Evolutionary conservation across 2,329 filamentous ascomycete genomes (phyloP), one percentile per base, ranked within the genome.

Genomic region (Stagonosporopsis chrysanthemi): DNA sequence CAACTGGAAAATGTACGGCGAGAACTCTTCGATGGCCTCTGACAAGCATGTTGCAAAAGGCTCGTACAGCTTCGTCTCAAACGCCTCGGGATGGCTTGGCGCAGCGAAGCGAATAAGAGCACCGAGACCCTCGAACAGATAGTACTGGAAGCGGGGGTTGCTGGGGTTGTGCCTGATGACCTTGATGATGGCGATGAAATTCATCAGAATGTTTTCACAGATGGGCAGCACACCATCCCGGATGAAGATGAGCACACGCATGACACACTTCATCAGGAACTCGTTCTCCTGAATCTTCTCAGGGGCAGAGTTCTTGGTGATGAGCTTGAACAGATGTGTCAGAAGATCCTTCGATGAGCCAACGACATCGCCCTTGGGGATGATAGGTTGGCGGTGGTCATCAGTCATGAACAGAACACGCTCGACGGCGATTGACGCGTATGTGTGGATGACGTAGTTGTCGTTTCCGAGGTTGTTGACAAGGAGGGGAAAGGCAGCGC

Each of bases 201-300:
- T 92, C 49, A 86, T 85, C 50, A 98, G 80, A n/a, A 96, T 86
- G 64, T 84, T 85, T 66, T 97, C 91, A 6, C 89, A 83, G 45
- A 95, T 87, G 1, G 88, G 84, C 2, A 88, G 78, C 14, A 94
- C 86, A 26, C 88, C 90, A 44, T 97, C 93, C 73, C 90, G 91
- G 76, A 98, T 90, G 62, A 98, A 93, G 64, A 99, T 92, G 59
- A 99, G 82, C 12, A 99, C 94, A 68, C 95, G 87, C 95, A 99
- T 99, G 54, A 97, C 92, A 70, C 95, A 99, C 69, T 92, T 91
- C 93, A 99, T 98, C 71, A 99, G 77, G 76, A 98, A 99, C 74
- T 99, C 95, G 73, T 99, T 99, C 78, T 99, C 95, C 73, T 99
- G 95, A 60, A 99, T 88, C 82, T 98, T 99, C 63, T 94, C 87